Evolutionary conservation across 2,329 filamentous ascomycete species (phyloP).

Genomic region (Pyrenochaeta sp.): DNA sequence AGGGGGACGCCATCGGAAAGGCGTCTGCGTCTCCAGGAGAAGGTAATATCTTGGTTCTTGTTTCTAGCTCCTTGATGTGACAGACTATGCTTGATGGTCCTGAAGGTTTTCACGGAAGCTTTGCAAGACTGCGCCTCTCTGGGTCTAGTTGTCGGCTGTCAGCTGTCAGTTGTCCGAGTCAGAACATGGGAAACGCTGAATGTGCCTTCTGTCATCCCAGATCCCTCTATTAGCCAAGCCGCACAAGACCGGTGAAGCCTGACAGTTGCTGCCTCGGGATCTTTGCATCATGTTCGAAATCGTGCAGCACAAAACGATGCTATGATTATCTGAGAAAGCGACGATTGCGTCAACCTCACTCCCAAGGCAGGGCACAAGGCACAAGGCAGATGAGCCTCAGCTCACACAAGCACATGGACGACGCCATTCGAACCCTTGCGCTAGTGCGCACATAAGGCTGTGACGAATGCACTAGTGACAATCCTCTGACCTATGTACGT

Average conservation of each 20-base stretch:
- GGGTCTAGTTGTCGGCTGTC: too few relatives aligned
- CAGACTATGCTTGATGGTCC: neutral
- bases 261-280: too few relatives aligned
- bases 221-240: too few relatives aligned
- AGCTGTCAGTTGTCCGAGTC: too few relatives aligned
- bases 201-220: too few relatives aligned
- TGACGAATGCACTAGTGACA: neutral
- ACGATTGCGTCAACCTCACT: neutral
- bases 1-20: neutral
- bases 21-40: neutral
- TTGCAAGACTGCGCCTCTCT: too few relatives aligned
- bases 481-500: neutral
- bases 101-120: neutral
- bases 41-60: neutral
- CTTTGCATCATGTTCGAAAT: too few relatives aligned
- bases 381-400: neutral
- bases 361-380: neutral
- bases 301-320: too few relatives aligned
- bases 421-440: neutral
- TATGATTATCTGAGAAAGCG: too few relatives aligned
- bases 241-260: too few relatives aligned
- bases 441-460: neutral
- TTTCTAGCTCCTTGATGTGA: neutral
- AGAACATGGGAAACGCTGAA: too few relatives aligned
- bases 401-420: neutral